Conservation (phyloP, 176 grass and related monocot genomes). For the Oropetium thomaeum region DNA sequence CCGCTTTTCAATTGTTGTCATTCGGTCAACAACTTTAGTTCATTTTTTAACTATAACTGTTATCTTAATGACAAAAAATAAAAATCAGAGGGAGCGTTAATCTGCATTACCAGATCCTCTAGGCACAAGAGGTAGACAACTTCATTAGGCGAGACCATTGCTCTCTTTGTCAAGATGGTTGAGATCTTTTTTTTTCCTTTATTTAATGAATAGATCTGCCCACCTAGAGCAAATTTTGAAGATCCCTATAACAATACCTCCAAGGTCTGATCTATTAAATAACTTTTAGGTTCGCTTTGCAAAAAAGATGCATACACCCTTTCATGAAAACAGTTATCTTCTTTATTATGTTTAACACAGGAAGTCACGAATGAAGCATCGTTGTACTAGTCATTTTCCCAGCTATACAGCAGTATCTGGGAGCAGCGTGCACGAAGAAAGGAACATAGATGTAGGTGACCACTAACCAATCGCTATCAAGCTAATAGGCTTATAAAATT, state of each 20-base stretch:
- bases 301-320: neutral
- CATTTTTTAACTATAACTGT: too few species aligned
- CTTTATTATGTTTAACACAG: neutral
- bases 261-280: neutral
- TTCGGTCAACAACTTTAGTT: too few species aligned
- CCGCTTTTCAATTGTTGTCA: too few species aligned
- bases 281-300: neutral
- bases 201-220: neutral
- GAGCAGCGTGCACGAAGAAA: neutral
- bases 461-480: slow-evolving; percentile 10
- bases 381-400: neutral
- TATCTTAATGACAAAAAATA: too few species aligned
- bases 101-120: neutral
- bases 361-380: neutral
- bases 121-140: neutral
- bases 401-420: neutral
- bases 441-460: slow-evolving; percentile 1
- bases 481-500: neutral
- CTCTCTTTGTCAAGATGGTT: neutral
- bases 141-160: neutral
- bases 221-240: neutral
- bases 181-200: neutral
- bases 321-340: neutral
- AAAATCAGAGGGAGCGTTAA: too few species aligned
- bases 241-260: neutral